Evolutionary conservation across 2,329 filamentous ascomycete species (phyloP), one percentile per base, ranked within the genome.

Genomic region (Cryphonectria nitschkei): DNA sequence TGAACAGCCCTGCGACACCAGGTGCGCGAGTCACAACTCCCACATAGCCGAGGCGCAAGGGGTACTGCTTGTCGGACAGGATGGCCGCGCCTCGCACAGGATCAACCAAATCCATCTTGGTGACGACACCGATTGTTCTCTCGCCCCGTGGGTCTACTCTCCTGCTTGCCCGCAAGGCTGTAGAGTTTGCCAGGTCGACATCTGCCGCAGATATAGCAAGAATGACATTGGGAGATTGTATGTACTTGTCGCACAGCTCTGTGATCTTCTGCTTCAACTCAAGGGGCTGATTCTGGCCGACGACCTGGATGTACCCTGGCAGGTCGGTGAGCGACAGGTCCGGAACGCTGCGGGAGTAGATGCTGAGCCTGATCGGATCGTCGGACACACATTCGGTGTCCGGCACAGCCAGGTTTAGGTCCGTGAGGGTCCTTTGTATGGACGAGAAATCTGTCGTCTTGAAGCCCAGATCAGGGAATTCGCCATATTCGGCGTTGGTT

Each of bases 61-160:
- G 95, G 78, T 99, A 99, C 79, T 98, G 97, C 78, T 90, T 92
- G 79, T 99, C 95, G 37, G 87, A 90, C 29, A 99, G 85, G 43
- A 99, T 93, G 50, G 89, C 86, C 19, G 89, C 87, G 41, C 95
- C 96, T 70, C 95, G 90, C 9, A 85, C 84, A 3, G 96, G 87
- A 75, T 98, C 95, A 9, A 99, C 95, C 32, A 99, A 86, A 77
- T 99, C 96, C 95, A 99, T 98, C 83, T 99, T 99, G 3, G 96
- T 99, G 58, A 99, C 91, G n/a, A 99, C 96, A 61, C 96, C 96
- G 78, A 99, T 99, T 0, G 96, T 99, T 73, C 96, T 88, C 82
- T 99, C 96, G 68, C 96, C 96, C 72, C 96, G 88, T 1, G 96
- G 96, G 77, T 99, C 96, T 39, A 98, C 95, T 75, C 95, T 89